These are phyloP conservation scores for Colletotrichum sp. DNA, from an alignment of 2,329 filamentous ascomycete species.

Conservation along the genomic window DNA sequence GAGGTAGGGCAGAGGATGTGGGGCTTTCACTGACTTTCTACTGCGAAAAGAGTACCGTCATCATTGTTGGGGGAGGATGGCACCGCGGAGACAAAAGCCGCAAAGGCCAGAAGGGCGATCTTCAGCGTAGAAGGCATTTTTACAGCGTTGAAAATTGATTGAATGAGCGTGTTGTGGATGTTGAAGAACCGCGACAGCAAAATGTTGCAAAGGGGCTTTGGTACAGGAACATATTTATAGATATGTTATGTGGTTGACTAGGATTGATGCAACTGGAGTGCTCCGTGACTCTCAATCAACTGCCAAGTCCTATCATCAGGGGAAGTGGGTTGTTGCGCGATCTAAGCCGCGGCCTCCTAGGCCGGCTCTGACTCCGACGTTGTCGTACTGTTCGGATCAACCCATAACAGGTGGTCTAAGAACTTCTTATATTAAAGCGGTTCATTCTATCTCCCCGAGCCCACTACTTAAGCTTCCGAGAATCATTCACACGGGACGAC, in stretches of 20 bases:
- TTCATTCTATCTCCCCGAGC: neutral
- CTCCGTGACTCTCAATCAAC: neutral
- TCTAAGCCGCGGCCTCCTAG: neutral
- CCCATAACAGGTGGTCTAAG: neutral
- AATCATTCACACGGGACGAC: neutral
- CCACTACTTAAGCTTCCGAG: neutral
- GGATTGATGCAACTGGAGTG: neutral
- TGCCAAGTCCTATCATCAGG: neutral
- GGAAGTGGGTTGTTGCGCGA: neutral
- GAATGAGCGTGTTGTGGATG: neutral
- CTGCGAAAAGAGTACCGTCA: neutral
- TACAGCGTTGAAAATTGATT: neutral
- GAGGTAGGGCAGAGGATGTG: rapidly evolving
- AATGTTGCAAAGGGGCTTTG: neutral
- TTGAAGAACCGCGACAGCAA: neutral
- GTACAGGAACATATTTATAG: neutral
- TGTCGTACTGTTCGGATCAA: neutral
- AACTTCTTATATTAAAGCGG: neutral
- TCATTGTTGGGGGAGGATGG: neutral
- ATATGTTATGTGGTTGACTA: neutral
- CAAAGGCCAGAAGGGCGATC: neutral
- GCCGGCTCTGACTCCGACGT: neutral
- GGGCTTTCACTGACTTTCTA: neutral
- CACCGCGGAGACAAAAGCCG: neutral
- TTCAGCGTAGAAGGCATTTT: neutral